Evolutionary conservation across 2,329 filamentous ascomycete species (phyloP).

Genomic region (Trichoderma sp.): DNA sequence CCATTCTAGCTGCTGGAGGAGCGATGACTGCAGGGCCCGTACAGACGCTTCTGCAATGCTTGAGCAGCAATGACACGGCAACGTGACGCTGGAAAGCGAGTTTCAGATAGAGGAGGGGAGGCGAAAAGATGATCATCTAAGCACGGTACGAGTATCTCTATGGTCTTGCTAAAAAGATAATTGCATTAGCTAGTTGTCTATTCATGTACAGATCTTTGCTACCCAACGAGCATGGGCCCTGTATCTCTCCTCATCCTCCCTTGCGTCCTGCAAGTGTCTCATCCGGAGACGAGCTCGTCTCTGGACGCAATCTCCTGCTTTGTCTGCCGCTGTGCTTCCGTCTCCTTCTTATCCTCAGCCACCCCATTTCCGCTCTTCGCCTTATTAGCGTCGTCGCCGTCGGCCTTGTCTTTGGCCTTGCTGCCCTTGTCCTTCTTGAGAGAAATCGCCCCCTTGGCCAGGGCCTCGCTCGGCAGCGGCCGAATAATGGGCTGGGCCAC

Average conservation of each 20-base stretch:
- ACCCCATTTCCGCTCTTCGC: conserved; percentile 26
- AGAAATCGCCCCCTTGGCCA: conserved; percentile 74
- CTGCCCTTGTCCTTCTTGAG: conserved; percentile 71
- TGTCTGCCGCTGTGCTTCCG: neutral
- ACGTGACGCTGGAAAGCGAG: neutral
- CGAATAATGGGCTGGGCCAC: conserved; percentile 83
- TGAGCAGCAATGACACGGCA: neutral
- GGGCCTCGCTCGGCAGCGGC: conserved; percentile 81
- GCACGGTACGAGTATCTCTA: neutral
- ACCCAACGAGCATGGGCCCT: neutral
- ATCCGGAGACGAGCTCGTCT: conserved; percentile 22
- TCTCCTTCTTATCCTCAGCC: neutral
- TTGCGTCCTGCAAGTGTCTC: neutral
- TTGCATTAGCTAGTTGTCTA: conserved; percentile 6
- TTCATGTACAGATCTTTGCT: neutral
- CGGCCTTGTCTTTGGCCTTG: conserved; percentile 43
- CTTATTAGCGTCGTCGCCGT: conserved; percentile 40
- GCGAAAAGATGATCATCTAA: neutral
- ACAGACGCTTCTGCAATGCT: neutral
- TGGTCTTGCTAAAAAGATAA: neutral
- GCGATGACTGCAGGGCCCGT: neutral
- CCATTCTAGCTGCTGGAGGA: neutral
- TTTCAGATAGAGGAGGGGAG: neutral
- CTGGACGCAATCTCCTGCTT: conserved; percentile 22
- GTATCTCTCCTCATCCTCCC: neutral